These are phyloP conservation scores for Apiospora arundinis DNA, from an alignment of 2,329 filamentous ascomycete species.

Conservation along the genomic window DNA sequence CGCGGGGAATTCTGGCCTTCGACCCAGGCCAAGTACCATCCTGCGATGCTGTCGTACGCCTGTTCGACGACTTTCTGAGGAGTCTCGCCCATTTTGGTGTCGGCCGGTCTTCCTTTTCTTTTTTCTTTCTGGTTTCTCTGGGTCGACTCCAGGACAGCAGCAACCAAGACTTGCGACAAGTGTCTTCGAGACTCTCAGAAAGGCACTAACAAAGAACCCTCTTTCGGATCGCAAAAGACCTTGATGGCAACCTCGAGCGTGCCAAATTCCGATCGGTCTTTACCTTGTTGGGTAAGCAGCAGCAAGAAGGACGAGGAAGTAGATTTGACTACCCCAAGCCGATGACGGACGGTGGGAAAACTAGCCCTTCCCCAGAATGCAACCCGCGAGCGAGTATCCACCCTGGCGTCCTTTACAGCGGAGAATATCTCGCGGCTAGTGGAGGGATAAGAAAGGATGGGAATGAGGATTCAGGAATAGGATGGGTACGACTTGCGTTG, in stretches of 20 bases:
- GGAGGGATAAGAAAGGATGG: not conserved
- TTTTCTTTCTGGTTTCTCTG: too few relatives aligned
- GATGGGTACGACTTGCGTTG: not conserved
- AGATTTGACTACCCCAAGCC: not conserved
- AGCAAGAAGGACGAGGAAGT: not conserved
- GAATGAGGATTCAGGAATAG: not conserved
- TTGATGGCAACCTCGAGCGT: too few relatives aligned
- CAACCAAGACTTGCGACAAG: too few relatives aligned
- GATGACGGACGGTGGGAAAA: not conserved
- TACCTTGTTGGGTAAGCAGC: not conserved
- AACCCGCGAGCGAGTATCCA: not conserved
- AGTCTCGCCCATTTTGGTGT: not conserved
- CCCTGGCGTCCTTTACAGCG: not conserved
- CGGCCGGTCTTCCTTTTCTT: too few relatives aligned
- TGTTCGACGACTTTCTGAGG: constrained; percentile 17
- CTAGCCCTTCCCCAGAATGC: not conserved
- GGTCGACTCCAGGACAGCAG: too few relatives aligned
- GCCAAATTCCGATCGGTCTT: not conserved
- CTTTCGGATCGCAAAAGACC: too few relatives aligned
- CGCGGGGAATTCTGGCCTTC: constrained; percentile 7
- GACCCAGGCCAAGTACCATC: constrained; percentile 19
- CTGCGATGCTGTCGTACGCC: constrained; percentile 18
- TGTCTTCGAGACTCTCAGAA: too few relatives aligned
- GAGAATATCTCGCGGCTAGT: not conserved
- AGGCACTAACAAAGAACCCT: too few relatives aligned